phyloP scores from a whole-genome alignment of 495 filamentous ascomycete genomes.

The Hyaloscypha finlandica region DNA sequence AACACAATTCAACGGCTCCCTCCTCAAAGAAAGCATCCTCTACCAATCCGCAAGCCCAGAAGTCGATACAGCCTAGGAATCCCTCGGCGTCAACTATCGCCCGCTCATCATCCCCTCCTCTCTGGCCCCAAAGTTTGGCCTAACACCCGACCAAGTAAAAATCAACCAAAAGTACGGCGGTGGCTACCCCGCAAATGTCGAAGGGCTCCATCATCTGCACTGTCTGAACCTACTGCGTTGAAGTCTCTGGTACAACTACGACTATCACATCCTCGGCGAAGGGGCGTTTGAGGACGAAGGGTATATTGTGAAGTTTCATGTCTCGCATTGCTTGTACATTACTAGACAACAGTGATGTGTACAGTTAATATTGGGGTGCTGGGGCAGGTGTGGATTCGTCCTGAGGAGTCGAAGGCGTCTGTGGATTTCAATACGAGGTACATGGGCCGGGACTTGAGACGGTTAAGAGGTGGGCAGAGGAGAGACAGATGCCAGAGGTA shows the following conservation, averaged over 20 bases:
- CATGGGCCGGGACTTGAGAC: constrained; percentile 53
- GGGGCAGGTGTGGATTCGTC: constrained; percentile 53
- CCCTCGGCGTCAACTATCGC: constrained; percentile 41
- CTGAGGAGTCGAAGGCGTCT: constrained; percentile 44
- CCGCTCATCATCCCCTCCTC: constrained; percentile 30
- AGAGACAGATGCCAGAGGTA: constrained; percentile 44
- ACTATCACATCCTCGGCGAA: constrained; percentile 47
- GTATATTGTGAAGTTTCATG: constrained; percentile 47
- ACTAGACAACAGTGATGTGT: constrained; percentile 59
- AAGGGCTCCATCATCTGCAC: constrained; percentile 61
- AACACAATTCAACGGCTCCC: constrained; percentile 50
- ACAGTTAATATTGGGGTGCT: constrained; percentile 51
- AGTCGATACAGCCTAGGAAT: constrained; percentile 58
- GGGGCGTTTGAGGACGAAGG: constrained; percentile 53
- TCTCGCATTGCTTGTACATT: constrained; percentile 56
- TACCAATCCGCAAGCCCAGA: constrained; percentile 49
- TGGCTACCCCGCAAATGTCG: constrained; percentile 54
- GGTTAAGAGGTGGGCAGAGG: constrained; percentile 48
- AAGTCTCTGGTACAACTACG: constrained; percentile 56
- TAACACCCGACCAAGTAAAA: constrained; percentile 48
- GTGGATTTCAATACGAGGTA: constrained; percentile 57
- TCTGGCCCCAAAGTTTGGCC: constrained; percentile 42
- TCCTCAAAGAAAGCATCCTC: constrained; percentile 53
- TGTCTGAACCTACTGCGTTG: constrained; percentile 61
- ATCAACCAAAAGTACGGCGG: constrained; percentile 54